These are phyloP conservation scores for Chlorella sp. DNA, from an alignment of 139 green algal species.

Conservation along the genomic window DNA sequence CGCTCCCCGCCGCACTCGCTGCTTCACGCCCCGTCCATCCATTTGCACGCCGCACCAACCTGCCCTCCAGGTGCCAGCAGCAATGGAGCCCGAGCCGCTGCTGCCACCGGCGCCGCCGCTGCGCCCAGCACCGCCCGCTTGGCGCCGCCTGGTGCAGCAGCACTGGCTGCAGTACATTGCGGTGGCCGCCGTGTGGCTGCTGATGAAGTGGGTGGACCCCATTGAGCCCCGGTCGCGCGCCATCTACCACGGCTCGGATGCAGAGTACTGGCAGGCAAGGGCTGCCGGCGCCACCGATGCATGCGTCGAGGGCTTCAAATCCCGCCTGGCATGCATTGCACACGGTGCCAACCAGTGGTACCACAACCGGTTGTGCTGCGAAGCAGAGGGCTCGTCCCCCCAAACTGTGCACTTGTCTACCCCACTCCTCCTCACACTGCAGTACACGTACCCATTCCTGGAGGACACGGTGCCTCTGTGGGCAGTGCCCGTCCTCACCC, in stretches of 20 bases:
- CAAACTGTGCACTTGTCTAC: no score
- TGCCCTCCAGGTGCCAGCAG: not conserved
- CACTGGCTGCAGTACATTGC: constrained; percentile 8
- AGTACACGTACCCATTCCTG: not conserved
- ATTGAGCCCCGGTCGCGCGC: not conserved
- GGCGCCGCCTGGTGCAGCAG: not conserved
- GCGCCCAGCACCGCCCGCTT: not conserved
- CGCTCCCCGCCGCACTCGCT: no score
- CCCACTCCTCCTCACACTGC: not conserved
- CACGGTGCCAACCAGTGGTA: no score
- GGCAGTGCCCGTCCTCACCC: not conserved
- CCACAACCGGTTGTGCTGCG: no score
- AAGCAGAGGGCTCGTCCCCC: no score
- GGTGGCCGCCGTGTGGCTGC: not conserved
- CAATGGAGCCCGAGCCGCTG: not conserved
- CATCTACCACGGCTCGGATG: not conserved
- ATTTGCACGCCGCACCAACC: no score
- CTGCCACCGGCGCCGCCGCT: not conserved
- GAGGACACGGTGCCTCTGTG: not conserved
- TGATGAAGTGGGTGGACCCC: not conserved
- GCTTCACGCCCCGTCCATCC: no score
- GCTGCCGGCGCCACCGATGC: no score
- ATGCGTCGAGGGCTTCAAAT: no score
- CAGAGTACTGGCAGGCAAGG: not conserved
- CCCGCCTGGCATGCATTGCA: no score